Evolutionary conservation across 2,329 filamentous ascomycete species (phyloP).

Genomic region (Ophiostoma sp.): DNA sequence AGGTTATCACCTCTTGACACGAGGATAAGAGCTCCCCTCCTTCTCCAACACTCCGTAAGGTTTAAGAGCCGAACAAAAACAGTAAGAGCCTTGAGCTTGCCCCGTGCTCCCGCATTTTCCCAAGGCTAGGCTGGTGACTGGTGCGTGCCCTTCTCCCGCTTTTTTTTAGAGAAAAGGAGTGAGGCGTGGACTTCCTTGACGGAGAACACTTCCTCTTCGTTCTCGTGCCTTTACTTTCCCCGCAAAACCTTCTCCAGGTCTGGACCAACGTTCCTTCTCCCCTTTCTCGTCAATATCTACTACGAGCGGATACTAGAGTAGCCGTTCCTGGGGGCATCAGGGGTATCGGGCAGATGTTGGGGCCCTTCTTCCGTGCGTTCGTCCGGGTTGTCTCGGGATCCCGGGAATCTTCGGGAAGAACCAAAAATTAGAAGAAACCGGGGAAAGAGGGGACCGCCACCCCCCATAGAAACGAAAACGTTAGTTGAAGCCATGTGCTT

Average conservation of each 20-base stretch:
- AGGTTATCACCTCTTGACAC: neutral
- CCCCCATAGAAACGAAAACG: neutral
- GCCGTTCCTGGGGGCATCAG: neutral
- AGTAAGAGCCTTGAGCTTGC: neutral
- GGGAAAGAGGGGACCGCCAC: neutral
- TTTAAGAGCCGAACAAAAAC: neutral
- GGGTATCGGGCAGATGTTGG: neutral
- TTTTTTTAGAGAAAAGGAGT: neutral
- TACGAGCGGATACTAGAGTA: neutral
- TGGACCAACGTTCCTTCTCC: neutral
- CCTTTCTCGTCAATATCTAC: neutral
- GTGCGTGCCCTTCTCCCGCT: neutral
- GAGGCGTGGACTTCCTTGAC: neutral
- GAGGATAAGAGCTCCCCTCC: neutral
- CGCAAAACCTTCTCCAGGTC: slow-evolving; percentile 17
- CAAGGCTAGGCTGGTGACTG: neutral
- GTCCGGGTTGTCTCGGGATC: slow-evolving; percentile 23
- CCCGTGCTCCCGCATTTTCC: neutral
- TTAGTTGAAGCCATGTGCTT: neutral
- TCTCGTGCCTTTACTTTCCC: neutral
- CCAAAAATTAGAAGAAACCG: neutral
- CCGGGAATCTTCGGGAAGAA: slow-evolving; percentile 15
- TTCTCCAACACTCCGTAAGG: neutral
- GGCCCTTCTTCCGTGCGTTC: slow-evolving; percentile 1
- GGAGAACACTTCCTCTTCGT: neutral